phyloP scores from a whole-genome alignment of 2,329 filamentous ascomycete genomes.

The Cucurbitaria berberidis region DNA sequence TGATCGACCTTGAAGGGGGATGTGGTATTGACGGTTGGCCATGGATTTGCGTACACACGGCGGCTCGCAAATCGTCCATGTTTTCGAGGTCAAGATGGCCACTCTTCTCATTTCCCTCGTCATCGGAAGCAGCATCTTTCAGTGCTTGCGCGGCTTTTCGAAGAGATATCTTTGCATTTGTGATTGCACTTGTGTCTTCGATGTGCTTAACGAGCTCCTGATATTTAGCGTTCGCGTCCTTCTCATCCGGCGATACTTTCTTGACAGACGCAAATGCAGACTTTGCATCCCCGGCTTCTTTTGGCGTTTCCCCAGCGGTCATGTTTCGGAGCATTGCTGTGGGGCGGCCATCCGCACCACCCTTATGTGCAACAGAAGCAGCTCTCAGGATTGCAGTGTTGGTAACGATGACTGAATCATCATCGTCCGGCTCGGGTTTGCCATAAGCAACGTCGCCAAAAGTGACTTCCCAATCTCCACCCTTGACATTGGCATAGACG shows the following conservation, averaged over 20 bases:
- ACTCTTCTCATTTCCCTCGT: constrained; percentile 14
- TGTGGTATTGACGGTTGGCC: constrained; percentile 57
- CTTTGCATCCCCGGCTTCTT: constrained; percentile 34
- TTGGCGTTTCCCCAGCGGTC: constrained; percentile 49
- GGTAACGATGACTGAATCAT: constrained; percentile 51
- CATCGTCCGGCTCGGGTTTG: constrained; percentile 42
- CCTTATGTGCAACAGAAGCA: constrained; percentile 36
- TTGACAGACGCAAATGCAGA: constrained; percentile 50
- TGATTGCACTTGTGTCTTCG: constrained; percentile 37
- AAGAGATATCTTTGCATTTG: constrained; percentile 34
- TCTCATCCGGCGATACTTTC: constrained; percentile 54
- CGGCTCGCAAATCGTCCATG: constrained; percentile 54
- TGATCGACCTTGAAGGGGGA: constrained; percentile 56
- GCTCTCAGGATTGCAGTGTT: constrained; percentile 56
- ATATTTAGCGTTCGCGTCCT: constrained; percentile 53
- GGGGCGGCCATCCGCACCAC: constrained; percentile 16
- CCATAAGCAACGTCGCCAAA: constrained; percentile 48
- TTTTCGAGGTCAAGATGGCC: constrained; percentile 48
- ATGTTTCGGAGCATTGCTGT: constrained; percentile 41
- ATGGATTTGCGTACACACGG: constrained; percentile 58
- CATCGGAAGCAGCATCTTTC: constrained; percentile 32
- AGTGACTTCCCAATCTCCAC: constrained; percentile 58
- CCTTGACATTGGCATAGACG: constrained; percentile 62
- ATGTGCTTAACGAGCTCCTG: constrained; percentile 48
- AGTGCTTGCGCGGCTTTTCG: constrained; percentile 31